Base-by-base conservation (phyloP, 768 basidiomycete species). In the Boletus insuetus region DNA sequence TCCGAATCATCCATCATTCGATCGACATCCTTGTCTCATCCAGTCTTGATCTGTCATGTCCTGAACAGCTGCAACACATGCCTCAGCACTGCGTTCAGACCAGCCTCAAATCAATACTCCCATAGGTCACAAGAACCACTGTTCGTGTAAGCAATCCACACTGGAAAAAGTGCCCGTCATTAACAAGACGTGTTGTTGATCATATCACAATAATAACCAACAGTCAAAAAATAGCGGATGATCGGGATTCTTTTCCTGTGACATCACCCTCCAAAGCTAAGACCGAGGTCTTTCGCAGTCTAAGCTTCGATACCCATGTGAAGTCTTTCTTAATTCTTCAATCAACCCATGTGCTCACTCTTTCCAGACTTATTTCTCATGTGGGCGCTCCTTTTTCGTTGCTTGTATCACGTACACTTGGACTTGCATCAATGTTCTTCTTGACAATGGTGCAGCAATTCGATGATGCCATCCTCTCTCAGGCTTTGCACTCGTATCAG, bases 41-140 rank as follows among this genome's bases (percentile, higher is more conserved):
- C 46, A 46, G 39, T 53, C 46, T 54, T 58, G 63, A 62, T 68
- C 55, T 58, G 61, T 60, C 56, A 60, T 26, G 50, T 60, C 69
- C 53, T 60, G 57, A 59, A n/a, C n/a, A n/a, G 54, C 56, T 45
- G 45, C 37, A 58, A 59, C 69, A 58, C 69, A 66, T 72, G 64
- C 52, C 42, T 44, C 53, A 31, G 41, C 52, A 61, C 48, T 26
- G 51, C 53, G 38, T 52, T 46, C 53, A 37, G 44, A 32, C 41
- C 48, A 19, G 47, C 53, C 48, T 51, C 42, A 43, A 43, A 50
- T 49, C 60, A 49, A 41, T 19, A 26, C 40, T 43, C 57, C 47
- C 45, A 42, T 46, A 35, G 47, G 53, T 37, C 51, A 37, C 43
- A 45, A 46, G 54, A 54, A 58, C 49, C 42, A 29, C 47, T 3